These are phyloP conservation scores for Hawksworthiomyces lignivorus DNA, from an alignment of 2,329 filamentous ascomycete species.

Conservation along the genomic window DNA sequence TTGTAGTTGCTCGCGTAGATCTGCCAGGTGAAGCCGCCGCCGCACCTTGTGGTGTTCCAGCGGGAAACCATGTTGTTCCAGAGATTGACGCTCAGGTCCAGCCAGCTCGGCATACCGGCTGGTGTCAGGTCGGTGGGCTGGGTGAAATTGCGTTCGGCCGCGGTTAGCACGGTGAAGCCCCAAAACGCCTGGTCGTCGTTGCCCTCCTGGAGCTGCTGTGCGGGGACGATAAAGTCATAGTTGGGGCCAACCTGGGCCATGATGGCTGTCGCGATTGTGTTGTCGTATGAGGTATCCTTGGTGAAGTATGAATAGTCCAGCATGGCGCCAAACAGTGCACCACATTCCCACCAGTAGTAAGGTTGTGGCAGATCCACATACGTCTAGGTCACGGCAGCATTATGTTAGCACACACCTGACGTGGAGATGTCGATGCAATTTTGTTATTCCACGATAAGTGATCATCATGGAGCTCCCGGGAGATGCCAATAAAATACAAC, in stretches of 20 bases:
- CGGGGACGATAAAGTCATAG: constrained; percentile 52
- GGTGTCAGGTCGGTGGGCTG: constrained; percentile 49
- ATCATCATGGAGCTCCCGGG: no score
- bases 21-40: constrained; percentile 73
- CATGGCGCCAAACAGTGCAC: constrained; percentile 59
- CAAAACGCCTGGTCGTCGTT: constrained; percentile 74
- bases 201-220: constrained; percentile 52
- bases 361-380: constrained; percentile 57
- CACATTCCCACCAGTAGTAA: constrained; percentile 63
- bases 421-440: no score
- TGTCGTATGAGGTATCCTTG: constrained; percentile 53
- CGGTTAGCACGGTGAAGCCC: constrained; percentile 59
- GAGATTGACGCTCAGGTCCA: constrained; percentile 59
- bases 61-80: constrained; percentile 63
- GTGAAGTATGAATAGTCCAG: constrained; percentile 64
- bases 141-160: constrained; percentile 61
- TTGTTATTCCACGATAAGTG: no score
- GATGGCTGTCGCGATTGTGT: constrained; percentile 50
- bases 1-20: constrained; percentile 66
- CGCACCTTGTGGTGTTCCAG: constrained; percentile 62
- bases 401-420: neutral
- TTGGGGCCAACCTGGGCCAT: constrained; percentile 49
- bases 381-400: constrained; percentile 27
- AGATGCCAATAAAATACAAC: constrained; percentile 11
- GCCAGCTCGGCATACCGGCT: constrained; percentile 60